phyloP scores from a whole-genome alignment of 768 basidiomycete genomes.

The Lyophyllum semitale region DNA sequence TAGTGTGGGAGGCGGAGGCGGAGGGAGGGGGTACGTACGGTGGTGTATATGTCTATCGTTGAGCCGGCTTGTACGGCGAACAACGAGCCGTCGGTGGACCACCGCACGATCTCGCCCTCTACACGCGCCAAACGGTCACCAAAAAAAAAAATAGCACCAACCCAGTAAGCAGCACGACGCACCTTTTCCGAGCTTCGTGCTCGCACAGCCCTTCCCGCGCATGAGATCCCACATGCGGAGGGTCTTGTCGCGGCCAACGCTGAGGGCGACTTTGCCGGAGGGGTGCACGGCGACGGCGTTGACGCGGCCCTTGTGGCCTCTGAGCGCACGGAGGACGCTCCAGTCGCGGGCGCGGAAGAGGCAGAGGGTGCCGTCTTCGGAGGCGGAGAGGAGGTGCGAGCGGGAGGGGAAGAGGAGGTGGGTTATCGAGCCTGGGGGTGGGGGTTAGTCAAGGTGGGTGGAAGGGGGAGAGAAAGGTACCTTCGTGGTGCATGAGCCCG shows the following conservation, averaged over 20 bases:
- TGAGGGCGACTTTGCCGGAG: constrained; percentile 87
- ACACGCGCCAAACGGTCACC: neutral
- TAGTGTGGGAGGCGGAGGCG: neutral
- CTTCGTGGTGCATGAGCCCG: constrained; percentile 92
- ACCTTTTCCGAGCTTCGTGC: constrained; percentile 90
- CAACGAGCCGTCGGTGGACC: constrained; percentile 74
- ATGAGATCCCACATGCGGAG: constrained; percentile 99
- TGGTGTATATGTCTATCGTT: constrained; percentile 81
- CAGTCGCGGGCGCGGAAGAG: constrained; percentile 94
- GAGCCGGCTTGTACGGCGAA: constrained; percentile 81
- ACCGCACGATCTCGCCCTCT: constrained; percentile 95
- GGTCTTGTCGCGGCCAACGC: constrained; percentile 87
- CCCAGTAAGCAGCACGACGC: constrained; percentile 16
- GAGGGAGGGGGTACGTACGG: constrained; percentile 43
- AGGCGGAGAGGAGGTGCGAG: constrained; percentile 88
- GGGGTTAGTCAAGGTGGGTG: neutral
- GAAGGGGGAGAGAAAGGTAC: constrained; percentile 36
- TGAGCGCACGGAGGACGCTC: constrained; percentile 83
- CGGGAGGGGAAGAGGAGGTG: constrained; percentile 83
- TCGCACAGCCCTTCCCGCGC: constrained; percentile 88
- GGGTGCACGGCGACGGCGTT: constrained; percentile 92
- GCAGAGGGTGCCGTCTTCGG: constrained; percentile 89
- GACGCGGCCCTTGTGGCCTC: constrained; percentile 92
- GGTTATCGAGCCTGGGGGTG: constrained; percentile 80
- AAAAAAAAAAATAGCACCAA: neutral